A percentile compares a stretch with the other conserved stretches of the same genome.
phyloP scores from a whole-genome alignment of 805 yeast genomes.

The Saturnispora mendoncae region DNA sequence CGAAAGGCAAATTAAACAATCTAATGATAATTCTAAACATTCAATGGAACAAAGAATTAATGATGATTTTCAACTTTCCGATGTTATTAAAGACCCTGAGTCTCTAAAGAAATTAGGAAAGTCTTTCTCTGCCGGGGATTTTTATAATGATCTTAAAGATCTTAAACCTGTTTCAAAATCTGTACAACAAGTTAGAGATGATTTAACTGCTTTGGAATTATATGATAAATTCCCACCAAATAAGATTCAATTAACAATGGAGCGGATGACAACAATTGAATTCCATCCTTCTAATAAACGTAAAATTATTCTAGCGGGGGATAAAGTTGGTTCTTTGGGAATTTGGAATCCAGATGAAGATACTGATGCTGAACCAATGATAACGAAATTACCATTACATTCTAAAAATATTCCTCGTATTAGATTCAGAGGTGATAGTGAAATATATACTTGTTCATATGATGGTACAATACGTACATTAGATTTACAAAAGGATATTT shows the following conservation, averaged over 20 bases:
- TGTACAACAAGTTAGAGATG: conserved; percentile 41
- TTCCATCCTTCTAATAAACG: conserved; percentile 68
- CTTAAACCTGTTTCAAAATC: conserved; percentile 32
- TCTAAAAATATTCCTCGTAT: conserved; percentile 58
- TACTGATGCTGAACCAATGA: conserved; percentile 36
- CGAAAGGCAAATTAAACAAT: conserved; percentile 31
- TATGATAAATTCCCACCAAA: conserved; percentile 56
- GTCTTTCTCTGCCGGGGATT: conserved; percentile 61
- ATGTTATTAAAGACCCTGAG: conserved; percentile 37
- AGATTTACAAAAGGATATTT: conserved; percentile 53
- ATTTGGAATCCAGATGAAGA: conserved; percentile 66
- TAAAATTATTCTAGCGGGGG: conserved; percentile 74
- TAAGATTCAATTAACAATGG: conserved; percentile 60
- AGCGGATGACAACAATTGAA: conserved; percentile 62
- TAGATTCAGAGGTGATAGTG: conserved; percentile 42
- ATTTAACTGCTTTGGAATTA: conserved; percentile 42
- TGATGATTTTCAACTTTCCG: conserved; percentile 59
- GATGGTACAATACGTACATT: conserved; percentile 78
- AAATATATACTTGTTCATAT: conserved; percentile 65
- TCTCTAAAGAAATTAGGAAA: conserved; percentile 35
- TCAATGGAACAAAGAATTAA: conserved; percentile 47
- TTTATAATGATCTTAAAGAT: conserved; percentile 44
- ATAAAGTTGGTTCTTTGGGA: conserved; percentile 78
- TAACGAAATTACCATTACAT: conserved; percentile 64
- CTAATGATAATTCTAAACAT: conserved; percentile 29